These are phyloP conservation scores for Mycena capillaripes DNA, from an alignment of 768 basidiomycete genomes.

Conservation along the genomic window DNA sequence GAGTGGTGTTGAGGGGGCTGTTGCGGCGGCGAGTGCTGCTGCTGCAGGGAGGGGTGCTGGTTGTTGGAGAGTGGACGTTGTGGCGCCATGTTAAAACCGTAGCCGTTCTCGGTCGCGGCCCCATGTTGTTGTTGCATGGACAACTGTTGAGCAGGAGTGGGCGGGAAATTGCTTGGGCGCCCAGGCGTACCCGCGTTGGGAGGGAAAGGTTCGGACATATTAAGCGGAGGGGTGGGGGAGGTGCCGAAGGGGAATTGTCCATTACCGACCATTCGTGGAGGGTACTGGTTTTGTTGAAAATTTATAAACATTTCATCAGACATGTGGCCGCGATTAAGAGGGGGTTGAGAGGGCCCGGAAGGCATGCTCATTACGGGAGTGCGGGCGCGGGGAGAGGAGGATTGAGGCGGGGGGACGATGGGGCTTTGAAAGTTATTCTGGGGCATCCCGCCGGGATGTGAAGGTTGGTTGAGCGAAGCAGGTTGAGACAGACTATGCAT, in stretches of 20 bases:
- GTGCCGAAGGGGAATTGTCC: slow-evolving; percentile 58
- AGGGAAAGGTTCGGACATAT: slow-evolving; percentile 59
- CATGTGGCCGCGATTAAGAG: slow-evolving; percentile 59
- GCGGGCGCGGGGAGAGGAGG: slow-evolving; percentile 59
- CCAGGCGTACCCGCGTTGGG: slow-evolving; percentile 52
- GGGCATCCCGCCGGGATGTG: slow-evolving; percentile 52
- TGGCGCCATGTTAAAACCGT: slow-evolving; percentile 44
- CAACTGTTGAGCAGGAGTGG: slow-evolving; percentile 76
- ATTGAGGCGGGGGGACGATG: slow-evolving; percentile 51
- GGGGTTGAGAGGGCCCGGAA: slow-evolving; percentile 54
- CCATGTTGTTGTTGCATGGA: slow-evolving; percentile 70
- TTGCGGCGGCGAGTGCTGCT: slow-evolving; percentile 44
- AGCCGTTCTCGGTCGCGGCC: slow-evolving; percentile 49
- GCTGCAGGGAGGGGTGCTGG: slow-evolving; percentile 25
- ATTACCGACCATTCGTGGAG: slow-evolving; percentile 52
- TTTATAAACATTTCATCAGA: slow-evolving; percentile 64
- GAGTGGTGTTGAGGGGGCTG: slow-evolving; percentile 66
- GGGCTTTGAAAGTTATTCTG: slow-evolving; percentile 56
- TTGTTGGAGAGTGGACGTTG: slow-evolving; percentile 50
- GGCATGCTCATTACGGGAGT: slow-evolving; percentile 57
- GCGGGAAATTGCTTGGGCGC: slow-evolving; percentile 56
- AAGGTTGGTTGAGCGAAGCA: slow-evolving; percentile 44
- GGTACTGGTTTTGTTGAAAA: slow-evolving; percentile 50
- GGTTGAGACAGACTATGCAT: slow-evolving; percentile 63
- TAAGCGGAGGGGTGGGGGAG: slow-evolving; percentile 65